A percentile compares a stretch with the other conserved stretches of the same genome.
phyloP scores from a whole-genome alignment of 352 stramenopile species.

The Phytophthora pistaciae region DNA sequence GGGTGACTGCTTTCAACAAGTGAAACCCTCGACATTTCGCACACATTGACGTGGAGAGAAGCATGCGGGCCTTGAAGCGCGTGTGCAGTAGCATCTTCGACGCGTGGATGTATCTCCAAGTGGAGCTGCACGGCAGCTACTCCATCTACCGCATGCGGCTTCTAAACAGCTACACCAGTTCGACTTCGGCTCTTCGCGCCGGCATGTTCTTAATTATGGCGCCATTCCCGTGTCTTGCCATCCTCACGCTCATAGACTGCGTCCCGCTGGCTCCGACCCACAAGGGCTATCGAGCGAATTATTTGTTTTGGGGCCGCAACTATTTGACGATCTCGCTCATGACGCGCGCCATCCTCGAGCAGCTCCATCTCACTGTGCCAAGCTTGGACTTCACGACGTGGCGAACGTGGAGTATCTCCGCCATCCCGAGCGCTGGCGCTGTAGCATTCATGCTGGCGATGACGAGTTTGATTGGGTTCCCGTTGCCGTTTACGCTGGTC shows the following conservation, averaged over 20 bases:
- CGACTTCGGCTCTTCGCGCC: conserved; percentile 16
- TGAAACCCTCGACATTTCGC: neutral
- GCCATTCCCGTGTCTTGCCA: conserved; percentile 29
- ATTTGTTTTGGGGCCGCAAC: conserved; percentile 33
- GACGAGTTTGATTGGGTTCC: conserved; percentile 41
- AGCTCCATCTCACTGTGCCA: conserved; percentile 30
- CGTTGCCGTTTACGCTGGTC: conserved; percentile 53
- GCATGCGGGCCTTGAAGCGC: conserved; percentile 8
- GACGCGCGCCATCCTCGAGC: conserved; percentile 27
- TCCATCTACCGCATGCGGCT: conserved; percentile 33
- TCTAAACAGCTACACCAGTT: conserved; percentile 15
- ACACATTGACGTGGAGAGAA: neutral
- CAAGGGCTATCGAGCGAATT: conserved; percentile 28
- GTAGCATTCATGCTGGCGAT: conserved; percentile 41
- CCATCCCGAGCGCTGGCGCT: conserved; percentile 32
- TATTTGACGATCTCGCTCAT: conserved; percentile 34
- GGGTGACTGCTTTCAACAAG: neutral
- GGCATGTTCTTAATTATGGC: conserved; percentile 15
- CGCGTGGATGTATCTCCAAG: conserved; percentile 42
- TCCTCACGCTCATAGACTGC: conserved; percentile 33
- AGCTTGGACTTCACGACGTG: conserved; percentile 19
- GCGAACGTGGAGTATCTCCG: conserved; percentile 14
- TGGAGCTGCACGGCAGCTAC: conserved; percentile 52
- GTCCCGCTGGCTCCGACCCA: conserved; percentile 22
- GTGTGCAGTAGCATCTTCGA: conserved; percentile 14